Base-by-base conservation (phyloP, 768 basidiomycete genomes). In the Lentinus tigrinus region DNA sequence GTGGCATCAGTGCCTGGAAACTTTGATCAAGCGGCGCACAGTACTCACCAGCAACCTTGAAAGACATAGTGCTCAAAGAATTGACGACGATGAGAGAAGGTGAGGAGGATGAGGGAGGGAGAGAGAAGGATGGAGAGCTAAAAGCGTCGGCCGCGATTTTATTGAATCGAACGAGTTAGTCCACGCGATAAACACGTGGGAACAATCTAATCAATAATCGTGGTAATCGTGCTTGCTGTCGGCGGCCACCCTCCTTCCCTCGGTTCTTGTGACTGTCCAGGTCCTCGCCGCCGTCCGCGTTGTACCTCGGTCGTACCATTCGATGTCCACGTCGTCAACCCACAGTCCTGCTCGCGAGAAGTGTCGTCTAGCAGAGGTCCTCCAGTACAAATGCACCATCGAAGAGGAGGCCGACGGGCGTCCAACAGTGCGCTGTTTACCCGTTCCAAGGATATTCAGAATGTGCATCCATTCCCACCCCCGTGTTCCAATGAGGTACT, bases 21-120 rank as follows among this genome's bases (percentile, higher is more conserved):
- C 39, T 17, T 31, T 4, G 31, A 16, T 26, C 27, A 50, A 48
- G 26, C 39, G 54, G 28, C 52, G 37, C 39, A 47, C 11, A 21
- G 39, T 17, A 53, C 78, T 60, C 69, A 91, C 91, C 91, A 75
- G 93, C 87, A 67, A 96, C 93, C 76, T 96, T 94, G 90, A 81
- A 94, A 66, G 85, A 83, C 91, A 93, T 92, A 38, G 59, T 73
- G 65, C 62, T 57, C 58, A 52, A 44, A 28, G 31, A 26, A 4
- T 54, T 39, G 47, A 14, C 23, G 44, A 57, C 52, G 46, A 57
- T 55, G 46, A 49, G 44, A 62, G 60, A 52, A 63, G 54, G 65
- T 66, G 66, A 65, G 50, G 67, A 66, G 59, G 67, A 58, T 44
- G 70, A 62, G 65, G 55, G 56, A 52, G 58, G 48, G 58, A 62